Conservation (phyloP, 768 basidiomycete species). For the Podaxis carcinomalis region DNA sequence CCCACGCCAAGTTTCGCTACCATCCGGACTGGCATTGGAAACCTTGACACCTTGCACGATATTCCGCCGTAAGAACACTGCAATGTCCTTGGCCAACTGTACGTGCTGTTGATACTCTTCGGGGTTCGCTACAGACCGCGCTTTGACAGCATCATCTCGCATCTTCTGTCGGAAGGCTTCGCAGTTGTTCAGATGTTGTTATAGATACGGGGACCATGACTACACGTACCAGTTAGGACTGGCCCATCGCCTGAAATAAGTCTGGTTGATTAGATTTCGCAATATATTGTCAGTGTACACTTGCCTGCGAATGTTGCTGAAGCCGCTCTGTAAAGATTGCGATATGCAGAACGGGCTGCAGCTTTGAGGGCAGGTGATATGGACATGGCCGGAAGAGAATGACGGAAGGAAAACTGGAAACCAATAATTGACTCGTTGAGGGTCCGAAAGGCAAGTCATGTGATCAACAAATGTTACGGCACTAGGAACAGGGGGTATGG, state of each 20-base stretch:
- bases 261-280: not conserved
- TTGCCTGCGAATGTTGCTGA: slow-evolving; percentile 62
- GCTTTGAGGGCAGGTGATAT: slow-evolving; percentile 54
- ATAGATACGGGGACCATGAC: not conserved
- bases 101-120: slow-evolving; percentile 49
- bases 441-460: slow-evolving; percentile 12
- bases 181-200: slow-evolving; percentile 5
- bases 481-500: not conserved
- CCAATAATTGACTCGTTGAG: slow-evolving; percentile 20
- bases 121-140: slow-evolving; percentile 38
- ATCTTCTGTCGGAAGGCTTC: slow-evolving; percentile 75
- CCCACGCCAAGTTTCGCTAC: slow-evolving; percentile 57
- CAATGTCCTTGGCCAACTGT: slow-evolving; percentile 65
- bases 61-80: slow-evolving; percentile 71
- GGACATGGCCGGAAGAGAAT: slow-evolving; percentile 36
- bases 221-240: slow-evolving; percentile 45
- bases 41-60: slow-evolving; percentile 75
- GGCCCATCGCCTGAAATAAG: slow-evolving; percentile 46
- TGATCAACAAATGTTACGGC: slow-evolving; percentile 11
- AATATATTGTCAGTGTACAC: slow-evolving; percentile 13
- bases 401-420: slow-evolving; percentile 15
- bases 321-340: slow-evolving; percentile 65
- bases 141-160: slow-evolving; percentile 49
- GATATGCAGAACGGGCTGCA: slow-evolving; percentile 71
- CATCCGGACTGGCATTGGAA: slow-evolving; percentile 22